These are phyloP conservation scores for Triangularia verruculosa DNA, from an alignment of 2,329 filamentous ascomycete species.

Conservation along the genomic window DNA sequence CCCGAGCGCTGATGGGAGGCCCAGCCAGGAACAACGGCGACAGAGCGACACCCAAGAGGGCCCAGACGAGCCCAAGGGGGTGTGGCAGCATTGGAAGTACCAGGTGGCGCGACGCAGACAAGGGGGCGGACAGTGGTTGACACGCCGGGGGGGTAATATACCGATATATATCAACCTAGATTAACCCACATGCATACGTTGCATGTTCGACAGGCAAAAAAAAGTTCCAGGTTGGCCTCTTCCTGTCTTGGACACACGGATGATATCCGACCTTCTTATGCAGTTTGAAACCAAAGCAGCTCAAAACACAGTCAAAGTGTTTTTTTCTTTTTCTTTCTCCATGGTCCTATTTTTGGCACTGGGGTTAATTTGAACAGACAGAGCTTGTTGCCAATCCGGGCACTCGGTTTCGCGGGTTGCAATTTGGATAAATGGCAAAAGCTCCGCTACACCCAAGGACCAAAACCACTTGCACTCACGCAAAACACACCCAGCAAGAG, in stretches of 20 bases:
- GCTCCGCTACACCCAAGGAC: constrained; percentile 17
- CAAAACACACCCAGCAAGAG: not conserved
- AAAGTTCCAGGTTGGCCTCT: not conserved
- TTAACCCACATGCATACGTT: not conserved
- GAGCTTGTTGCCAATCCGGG: constrained; percentile 26
- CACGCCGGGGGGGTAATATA: constrained; percentile 1
- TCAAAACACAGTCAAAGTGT: not conserved
- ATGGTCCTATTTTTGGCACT: not conserved
- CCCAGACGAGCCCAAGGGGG: not conserved
- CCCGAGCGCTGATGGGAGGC: not conserved
- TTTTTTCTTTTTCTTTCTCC: not conserved
- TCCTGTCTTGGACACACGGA: not conserved
- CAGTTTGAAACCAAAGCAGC: not conserved
- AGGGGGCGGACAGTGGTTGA: not conserved
- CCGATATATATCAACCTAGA: not conserved
- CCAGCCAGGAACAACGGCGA: not conserved
- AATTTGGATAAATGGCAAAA: constrained; percentile 31
- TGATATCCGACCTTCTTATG: not conserved
- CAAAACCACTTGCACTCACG: not conserved
- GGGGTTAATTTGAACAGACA: not conserved
- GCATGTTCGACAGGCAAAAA: not conserved
- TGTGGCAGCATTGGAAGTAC: not conserved
- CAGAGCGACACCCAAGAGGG: not conserved
- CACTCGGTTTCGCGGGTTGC: constrained; percentile 25
- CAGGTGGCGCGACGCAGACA: not conserved